Conservation (phyloP, 306 rosid species). For the Neltuma alba region DNA sequence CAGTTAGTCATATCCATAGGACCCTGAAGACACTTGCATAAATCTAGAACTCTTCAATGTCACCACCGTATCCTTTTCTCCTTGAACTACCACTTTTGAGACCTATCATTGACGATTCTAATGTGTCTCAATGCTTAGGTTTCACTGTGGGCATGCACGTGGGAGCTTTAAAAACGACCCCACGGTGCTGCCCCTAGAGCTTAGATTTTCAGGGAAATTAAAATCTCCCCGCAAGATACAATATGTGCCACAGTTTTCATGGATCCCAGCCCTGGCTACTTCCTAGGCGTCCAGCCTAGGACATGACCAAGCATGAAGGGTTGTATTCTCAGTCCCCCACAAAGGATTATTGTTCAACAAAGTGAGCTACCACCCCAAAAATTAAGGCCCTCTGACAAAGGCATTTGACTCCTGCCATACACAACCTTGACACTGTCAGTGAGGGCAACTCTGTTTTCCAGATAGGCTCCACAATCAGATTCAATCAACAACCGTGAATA, state of each 20-base stretch:
- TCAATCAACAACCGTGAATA: constrained; percentile 28
- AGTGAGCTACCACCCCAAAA: constrained; percentile 29
- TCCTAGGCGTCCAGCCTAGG: constrained; percentile 48
- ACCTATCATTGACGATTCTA: constrained; percentile 11
- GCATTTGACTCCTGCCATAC: constrained; percentile 43
- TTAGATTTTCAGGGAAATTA: constrained; percentile 45
- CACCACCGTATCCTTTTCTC: constrained; percentile 9
- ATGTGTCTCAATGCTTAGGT: constrained; percentile 24
- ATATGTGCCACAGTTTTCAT: constrained; percentile 51
- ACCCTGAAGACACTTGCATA: not conserved
- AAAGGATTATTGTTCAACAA: constrained; percentile 21
- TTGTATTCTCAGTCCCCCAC: constrained; percentile 44
- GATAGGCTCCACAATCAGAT: constrained; percentile 38
- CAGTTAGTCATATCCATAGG: constrained; percentile 2
- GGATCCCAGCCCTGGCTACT: constrained; percentile 67
- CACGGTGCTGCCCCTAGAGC: constrained; percentile 35
- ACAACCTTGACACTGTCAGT: constrained; percentile 35
- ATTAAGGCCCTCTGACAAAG: constrained; percentile 44
- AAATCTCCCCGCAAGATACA: constrained; percentile 42
- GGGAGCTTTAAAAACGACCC: constrained; percentile 41
- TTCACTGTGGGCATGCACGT: constrained; percentile 34
- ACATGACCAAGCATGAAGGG: constrained; percentile 28
- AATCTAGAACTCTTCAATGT: constrained; percentile 12
- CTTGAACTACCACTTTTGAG: not conserved
- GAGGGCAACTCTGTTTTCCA: constrained; percentile 36